Conservation (phyloP, 148 eudicot genomes). For the Arctostaphylos glauca region DNA sequence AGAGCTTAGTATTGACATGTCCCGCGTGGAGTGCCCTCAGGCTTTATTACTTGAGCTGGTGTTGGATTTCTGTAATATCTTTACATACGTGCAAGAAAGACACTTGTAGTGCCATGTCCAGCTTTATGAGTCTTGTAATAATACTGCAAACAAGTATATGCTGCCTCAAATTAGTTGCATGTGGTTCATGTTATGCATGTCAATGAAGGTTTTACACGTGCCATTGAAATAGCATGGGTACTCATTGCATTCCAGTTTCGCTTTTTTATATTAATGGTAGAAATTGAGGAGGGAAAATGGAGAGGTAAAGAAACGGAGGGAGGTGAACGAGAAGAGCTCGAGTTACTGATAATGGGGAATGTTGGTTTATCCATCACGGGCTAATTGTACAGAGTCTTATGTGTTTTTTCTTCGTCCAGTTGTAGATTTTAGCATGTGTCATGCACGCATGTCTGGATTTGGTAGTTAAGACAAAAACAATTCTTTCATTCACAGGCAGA, state of each 20-base stretch:
- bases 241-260: not conserved
- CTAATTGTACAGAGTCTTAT: not conserved
- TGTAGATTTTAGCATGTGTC: not conserved
- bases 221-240: not conserved
- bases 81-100: not conserved
- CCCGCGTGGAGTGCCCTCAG: not conserved
- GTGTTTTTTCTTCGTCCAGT: not conserved
- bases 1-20: not conserved
- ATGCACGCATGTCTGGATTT: not conserved
- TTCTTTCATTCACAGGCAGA: constrained; percentile 52
- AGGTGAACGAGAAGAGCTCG: not conserved
- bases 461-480: not conserved
- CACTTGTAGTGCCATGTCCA: constrained; percentile 1
- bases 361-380: not conserved
- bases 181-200: not conserved
- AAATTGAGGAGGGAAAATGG: not conserved
- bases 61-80: not conserved
- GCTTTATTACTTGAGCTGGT: not conserved
- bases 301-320: not conserved
- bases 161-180: not conserved
- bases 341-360: not conserved
- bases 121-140: not conserved
- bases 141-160: not conserved
- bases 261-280: not conserved
- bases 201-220: not conserved